A percentile compares a stretch with the other conserved stretches of the same genome.
These are phyloP conservation scores for Arabis hirsuta DNA, from an alignment of 345 rosid species.

Conservation along the genomic window DNA sequence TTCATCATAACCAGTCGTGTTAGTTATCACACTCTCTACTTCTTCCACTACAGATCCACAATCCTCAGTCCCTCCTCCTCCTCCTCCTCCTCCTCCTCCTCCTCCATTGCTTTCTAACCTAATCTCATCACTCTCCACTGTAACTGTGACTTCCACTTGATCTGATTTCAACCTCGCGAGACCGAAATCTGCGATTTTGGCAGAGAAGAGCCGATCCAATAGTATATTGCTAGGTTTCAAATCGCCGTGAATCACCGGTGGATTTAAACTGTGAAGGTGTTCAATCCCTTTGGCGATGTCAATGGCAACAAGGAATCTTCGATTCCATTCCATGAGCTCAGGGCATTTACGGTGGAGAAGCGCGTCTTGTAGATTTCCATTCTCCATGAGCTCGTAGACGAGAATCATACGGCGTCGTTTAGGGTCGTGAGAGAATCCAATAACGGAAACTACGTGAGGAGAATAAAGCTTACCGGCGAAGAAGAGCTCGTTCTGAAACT, in stretches of 20 bases:
- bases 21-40: constrained; percentile 71
- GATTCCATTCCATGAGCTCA: constrained; percentile 69
- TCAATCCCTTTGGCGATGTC: constrained; percentile 78
- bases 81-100: too few relatives aligned
- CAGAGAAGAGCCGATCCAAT: constrained; percentile 68
- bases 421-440: constrained; percentile 74
- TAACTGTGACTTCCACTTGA: constrained; percentile 35
- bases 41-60: constrained; percentile 69
- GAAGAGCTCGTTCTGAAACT: constrained; percentile 89
- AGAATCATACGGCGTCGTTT: constrained; percentile 68
- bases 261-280: constrained; percentile 69
- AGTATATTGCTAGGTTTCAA: constrained; percentile 84
- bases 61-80: constrained; percentile 48
- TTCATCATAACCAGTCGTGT: constrained; percentile 69
- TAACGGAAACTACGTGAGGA: constrained; percentile 61
- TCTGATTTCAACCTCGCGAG: constrained; percentile 73
- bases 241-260: constrained; percentile 87
- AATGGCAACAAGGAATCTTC: constrained; percentile 55
- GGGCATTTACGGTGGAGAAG: constrained; percentile 69
- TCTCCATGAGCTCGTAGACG: constrained; percentile 82
- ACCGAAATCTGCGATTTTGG: constrained; percentile 88
- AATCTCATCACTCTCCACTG: constrained; percentile 39
- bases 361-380: constrained; percentile 89
- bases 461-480: constrained; percentile 75
- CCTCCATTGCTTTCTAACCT: constrained; percentile 39